These are phyloP conservation scores for Teratosphaeria nubilosa DNA, from an alignment of 2,329 filamentous ascomycete genomes.

Conservation along the genomic window DNA sequence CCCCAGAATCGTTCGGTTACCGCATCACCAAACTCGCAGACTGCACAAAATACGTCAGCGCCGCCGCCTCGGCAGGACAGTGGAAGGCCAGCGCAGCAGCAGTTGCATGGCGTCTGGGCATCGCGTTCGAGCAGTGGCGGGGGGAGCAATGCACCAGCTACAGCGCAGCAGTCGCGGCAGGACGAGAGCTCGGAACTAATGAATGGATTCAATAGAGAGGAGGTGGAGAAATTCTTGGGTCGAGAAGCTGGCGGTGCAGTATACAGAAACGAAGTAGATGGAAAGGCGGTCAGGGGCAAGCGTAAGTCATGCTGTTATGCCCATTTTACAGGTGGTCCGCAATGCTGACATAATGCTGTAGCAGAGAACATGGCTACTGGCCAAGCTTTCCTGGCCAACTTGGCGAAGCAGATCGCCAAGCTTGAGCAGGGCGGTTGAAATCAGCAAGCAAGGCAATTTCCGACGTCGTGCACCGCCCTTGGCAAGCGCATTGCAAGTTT, in stretches of 20 bases:
- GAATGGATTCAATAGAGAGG: conserved; percentile 34
- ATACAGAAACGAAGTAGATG: conserved; percentile 3
- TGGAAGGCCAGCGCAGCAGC: conserved; percentile 7
- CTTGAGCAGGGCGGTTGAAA: conserved; percentile 25
- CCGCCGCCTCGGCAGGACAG: conserved; percentile 9
- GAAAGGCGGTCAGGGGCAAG: conserved; percentile 13
- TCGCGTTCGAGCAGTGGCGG: conserved; percentile 9
- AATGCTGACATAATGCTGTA: neutral
- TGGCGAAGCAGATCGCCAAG: conserved; percentile 35
- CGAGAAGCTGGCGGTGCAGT: conserved; percentile 26
- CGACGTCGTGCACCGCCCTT: neutral
- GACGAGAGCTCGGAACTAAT: conserved; percentile 14
- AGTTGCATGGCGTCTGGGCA: conserved; percentile 13
- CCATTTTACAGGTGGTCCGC: conserved; percentile 14
- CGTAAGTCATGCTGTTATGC: conserved; percentile 31
- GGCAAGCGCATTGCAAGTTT: neutral
- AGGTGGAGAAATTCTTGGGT: conserved; percentile 33
- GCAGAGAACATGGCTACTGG: conserved; percentile 33
- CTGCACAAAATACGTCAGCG: conserved; percentile 9
- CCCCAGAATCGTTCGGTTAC: conserved; percentile 21
- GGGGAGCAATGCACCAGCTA: conserved; percentile 10
- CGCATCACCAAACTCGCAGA: conserved; percentile 15
- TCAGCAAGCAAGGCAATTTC: neutral
- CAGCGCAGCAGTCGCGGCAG: conserved; percentile 13
- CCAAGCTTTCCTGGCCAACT: conserved; percentile 35